Conservation (phyloP, 176 grass and related monocot genomes). For the Tillandsia fasciculata region DNA sequence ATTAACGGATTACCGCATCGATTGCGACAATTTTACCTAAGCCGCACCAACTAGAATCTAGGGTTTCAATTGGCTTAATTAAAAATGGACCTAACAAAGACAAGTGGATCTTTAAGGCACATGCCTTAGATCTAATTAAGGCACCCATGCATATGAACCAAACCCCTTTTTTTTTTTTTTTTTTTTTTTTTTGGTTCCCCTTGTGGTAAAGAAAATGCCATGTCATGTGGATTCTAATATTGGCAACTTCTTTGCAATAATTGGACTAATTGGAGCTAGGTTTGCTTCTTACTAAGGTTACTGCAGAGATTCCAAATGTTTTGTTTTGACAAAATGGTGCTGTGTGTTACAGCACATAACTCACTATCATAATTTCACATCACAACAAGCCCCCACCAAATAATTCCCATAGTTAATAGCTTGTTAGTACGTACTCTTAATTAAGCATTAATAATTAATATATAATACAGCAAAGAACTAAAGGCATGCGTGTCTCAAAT, state of each 20-base stretch:
- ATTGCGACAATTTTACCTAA: neutral
- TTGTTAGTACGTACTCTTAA: too few species aligned
- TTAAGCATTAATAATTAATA: too few species aligned
- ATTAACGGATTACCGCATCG: too few species aligned
- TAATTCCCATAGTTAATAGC: neutral
- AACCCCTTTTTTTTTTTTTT: neutral
- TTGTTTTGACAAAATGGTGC: neutral
- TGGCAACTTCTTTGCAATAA: too few species aligned
- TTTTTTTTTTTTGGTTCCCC: neutral
- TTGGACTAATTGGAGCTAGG: neutral
- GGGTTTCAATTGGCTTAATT: neutral
- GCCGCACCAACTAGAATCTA: neutral
- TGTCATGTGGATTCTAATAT: neutral
- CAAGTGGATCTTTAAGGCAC: neutral
- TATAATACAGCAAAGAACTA: too few species aligned
- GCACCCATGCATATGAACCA: neutral
- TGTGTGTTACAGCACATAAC: slow-evolving; percentile 2
- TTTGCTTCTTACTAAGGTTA: neutral
- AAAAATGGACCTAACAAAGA: neutral
- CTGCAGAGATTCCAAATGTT: slow-evolving; percentile 4
- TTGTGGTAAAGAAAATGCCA: too few species aligned
- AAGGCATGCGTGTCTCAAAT: too few species aligned
- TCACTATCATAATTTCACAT: neutral
- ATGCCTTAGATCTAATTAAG: neutral
- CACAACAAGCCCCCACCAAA: neutral